These are phyloP conservation scores for Brassica hybrid DNA, from an alignment of 441 rosid species.

Conservation along the genomic window DNA sequence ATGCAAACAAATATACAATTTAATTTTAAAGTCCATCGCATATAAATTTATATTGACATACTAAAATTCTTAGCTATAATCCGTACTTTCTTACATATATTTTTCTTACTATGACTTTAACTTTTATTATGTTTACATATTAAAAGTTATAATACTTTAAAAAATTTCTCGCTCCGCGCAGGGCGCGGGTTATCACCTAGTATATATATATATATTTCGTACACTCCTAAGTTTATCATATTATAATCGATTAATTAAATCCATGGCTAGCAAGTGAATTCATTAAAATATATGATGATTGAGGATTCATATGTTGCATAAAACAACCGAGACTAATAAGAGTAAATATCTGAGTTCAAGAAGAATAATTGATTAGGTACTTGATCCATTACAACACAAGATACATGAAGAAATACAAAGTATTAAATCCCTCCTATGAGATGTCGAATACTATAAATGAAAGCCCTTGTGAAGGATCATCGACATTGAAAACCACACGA, in stretches of 20 bases:
- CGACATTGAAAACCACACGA: neutral
- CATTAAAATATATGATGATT: neutral
- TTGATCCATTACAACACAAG: conserved; percentile 11
- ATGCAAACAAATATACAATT: too few species aligned
- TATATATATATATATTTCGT: neutral
- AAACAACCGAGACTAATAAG: neutral
- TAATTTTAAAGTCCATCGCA: too few species aligned
- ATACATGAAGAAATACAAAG: neutral
- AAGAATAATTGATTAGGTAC: neutral
- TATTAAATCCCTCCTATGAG: too few species aligned
- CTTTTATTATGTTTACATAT: too few species aligned
- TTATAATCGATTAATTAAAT: neutral
- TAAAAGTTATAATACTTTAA: too few species aligned
- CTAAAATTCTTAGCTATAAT: too few species aligned
- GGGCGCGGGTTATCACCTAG: too few species aligned
- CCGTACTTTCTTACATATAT: too few species aligned
- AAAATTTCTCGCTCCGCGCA: too few species aligned
- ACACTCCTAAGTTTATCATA: neutral
- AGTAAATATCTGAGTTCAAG: neutral
- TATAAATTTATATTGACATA: too few species aligned
- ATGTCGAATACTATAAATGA: too few species aligned
- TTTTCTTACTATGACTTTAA: too few species aligned
- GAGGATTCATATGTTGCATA: conserved; percentile 5
- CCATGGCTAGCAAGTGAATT: neutral
- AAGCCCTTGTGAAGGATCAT: neutral